A percentile compares a stretch with the other conserved stretches of the same genome.
Conservation (phyloP, 169 alveolate genomes). For the Eimeria praecox region DNA sequence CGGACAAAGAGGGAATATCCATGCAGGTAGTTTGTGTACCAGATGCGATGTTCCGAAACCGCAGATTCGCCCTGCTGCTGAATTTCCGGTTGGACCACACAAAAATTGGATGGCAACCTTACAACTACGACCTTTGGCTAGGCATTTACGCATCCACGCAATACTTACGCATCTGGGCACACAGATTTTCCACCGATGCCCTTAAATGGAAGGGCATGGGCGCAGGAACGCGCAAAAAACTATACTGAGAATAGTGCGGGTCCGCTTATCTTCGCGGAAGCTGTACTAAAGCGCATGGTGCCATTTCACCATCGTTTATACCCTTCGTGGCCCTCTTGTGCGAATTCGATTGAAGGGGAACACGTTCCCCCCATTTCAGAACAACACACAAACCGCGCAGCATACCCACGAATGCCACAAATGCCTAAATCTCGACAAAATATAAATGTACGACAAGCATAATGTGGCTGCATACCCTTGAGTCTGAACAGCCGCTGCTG, state of each 20-base stretch:
- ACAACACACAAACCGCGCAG: not conserved
- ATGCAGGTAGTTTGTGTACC: not conserved
- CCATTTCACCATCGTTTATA: conserved; percentile 3
- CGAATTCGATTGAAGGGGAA: not conserved
- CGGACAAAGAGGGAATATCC: not conserved
- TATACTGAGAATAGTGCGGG: not conserved
- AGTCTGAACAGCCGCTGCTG: not conserved
- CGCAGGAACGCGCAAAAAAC: not conserved
- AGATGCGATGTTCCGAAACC: not conserved
- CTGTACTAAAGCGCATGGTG: not conserved
- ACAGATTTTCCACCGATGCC: not conserved
- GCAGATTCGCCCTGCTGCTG: not conserved
- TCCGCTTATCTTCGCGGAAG: conserved; percentile 21
- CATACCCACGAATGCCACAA: not conserved
- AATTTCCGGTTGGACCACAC: not conserved
- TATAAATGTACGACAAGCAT: not conserved
- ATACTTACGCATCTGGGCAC: not conserved
- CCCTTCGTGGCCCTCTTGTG: not conserved
- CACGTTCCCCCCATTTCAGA: not conserved
- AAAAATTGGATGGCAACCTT: not conserved
- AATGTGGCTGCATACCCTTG: not conserved
- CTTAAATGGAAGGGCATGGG: not conserved
- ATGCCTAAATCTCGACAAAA: conserved; percentile 16
- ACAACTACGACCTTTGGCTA: not conserved
- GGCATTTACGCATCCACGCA: not conserved